These are phyloP conservation scores for Paratinospora sagittata DNA, from an alignment of 164 flowering plant genomes.

Conservation along the genomic window DNA sequence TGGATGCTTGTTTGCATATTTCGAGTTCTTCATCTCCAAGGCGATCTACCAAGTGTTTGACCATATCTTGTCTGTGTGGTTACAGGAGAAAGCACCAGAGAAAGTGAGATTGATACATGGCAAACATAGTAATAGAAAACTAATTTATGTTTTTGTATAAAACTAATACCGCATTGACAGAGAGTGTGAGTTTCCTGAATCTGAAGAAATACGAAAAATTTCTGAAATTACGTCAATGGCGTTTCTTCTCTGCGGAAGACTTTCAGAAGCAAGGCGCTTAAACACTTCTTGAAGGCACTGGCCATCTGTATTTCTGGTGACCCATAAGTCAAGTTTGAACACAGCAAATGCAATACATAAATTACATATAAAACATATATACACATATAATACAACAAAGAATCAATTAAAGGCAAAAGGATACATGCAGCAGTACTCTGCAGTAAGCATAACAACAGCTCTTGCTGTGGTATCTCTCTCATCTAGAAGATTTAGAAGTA, in stretches of 20 bases:
- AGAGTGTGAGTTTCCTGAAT: conserved; percentile 31
- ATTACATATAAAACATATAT: no score
- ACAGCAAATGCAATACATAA: neutral
- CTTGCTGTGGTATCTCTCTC: conserved; percentile 62
- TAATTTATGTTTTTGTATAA: neutral
- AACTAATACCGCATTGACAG: conserved; percentile 36
- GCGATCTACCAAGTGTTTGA: conserved; percentile 44
- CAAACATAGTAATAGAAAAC: neutral
- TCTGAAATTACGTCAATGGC: conserved; percentile 64
- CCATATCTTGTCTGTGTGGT: conserved; percentile 53
- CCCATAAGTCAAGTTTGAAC: conserved; percentile 16
- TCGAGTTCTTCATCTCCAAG: conserved; percentile 51
- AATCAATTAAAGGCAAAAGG: conserved; percentile 3
- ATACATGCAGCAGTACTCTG: conserved; percentile 75
- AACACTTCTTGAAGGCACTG: conserved; percentile 55
- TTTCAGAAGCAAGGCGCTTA: conserved; percentile 37
- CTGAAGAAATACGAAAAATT: conserved; percentile 37
- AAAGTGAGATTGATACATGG: neutral
- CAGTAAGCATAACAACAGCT: conserved; percentile 58
- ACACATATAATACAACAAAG: neutral
- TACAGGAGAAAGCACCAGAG: neutral
- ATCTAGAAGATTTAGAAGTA: conserved; percentile 61
- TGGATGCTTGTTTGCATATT: conserved; percentile 41
- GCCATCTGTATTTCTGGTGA: conserved; percentile 42
- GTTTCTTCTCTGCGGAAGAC: conserved; percentile 48